Percentiles rank a stretch among this genome's conserved stretches.
phyloP scores from a whole-genome alignment of 1,284 basidiomycete genomes.

The Irpex sp. region DNA sequence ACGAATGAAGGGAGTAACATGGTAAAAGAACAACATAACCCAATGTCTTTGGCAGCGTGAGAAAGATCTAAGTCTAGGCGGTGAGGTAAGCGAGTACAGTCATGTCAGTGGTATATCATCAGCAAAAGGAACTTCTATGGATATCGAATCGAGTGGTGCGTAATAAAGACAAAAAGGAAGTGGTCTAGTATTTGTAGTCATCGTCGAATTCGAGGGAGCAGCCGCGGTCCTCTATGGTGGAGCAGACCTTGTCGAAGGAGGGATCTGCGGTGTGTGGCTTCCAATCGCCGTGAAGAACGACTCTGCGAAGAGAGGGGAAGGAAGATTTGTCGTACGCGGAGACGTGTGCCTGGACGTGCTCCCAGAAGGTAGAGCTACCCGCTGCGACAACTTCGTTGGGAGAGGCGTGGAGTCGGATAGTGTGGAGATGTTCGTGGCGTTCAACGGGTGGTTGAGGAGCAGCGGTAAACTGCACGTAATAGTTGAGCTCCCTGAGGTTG shows the following conservation, averaged over 20 bases:
- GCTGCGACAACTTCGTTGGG: constrained; percentile 36
- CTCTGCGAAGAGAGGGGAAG: constrained; percentile 36
- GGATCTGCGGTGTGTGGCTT: constrained; percentile 12
- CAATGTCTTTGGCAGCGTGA: neutral
- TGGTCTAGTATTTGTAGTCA: neutral
- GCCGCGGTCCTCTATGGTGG: neutral
- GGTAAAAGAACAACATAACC: neutral
- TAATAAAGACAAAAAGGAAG: neutral
- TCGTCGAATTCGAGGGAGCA: neutral
- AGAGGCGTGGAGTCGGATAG: constrained; percentile 48
- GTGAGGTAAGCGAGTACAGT: too few species aligned
- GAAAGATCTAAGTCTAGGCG: too few species aligned
- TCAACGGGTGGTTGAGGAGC: constrained; percentile 26
- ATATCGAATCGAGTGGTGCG: neutral
- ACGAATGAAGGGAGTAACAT: neutral
- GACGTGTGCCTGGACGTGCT: constrained; percentile 44
- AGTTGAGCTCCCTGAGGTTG: constrained; percentile 49
- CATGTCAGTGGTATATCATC: neutral
- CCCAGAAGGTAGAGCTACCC: constrained; percentile 35
- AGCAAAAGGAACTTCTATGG: neutral
- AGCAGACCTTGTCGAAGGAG: constrained; percentile 8
- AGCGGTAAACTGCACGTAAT: constrained; percentile 50
- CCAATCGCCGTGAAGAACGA: constrained; percentile 54
- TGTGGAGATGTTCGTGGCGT: constrained; percentile 33
- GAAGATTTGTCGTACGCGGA: constrained; percentile 30